Conservation (phyloP, 805 yeast genomes). For the Yamadazyma insecticola region DNA sequence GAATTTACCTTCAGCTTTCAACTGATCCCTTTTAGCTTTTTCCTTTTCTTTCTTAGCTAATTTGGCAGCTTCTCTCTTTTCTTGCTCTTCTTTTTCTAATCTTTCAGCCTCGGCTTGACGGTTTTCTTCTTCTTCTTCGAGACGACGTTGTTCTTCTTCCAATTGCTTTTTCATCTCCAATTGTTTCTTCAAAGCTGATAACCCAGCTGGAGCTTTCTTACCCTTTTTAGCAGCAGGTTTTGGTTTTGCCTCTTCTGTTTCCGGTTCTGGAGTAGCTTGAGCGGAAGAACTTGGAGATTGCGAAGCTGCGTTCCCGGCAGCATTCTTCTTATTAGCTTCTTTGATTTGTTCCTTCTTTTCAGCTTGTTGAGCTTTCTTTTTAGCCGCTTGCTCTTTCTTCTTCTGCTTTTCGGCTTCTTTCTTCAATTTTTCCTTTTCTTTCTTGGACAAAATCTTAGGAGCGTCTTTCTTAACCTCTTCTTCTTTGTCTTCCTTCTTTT, state of each 20-base stretch:
- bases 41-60: constrained; percentile 82
- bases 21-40: constrained; percentile 78
- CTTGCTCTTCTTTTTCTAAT: constrained; percentile 58
- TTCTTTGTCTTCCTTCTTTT: constrained; percentile 57
- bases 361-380: constrained; percentile 70
- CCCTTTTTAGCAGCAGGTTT: constrained; percentile 43
- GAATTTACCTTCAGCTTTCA: constrained; percentile 93
- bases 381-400: constrained; percentile 86
- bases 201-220: constrained; percentile 79
- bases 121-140: constrained; percentile 63
- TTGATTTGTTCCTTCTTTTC: constrained; percentile 55
- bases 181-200: constrained; percentile 88
- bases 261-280: constrained; percentile 31
- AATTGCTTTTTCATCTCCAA: constrained; percentile 81
- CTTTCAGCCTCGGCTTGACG: constrained; percentile 48
- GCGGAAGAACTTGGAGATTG: constrained; percentile 17
- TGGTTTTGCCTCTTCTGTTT: constrained; percentile 29
- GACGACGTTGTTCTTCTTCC: constrained; percentile 75
- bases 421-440: constrained; percentile 92
- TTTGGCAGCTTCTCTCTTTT: constrained; percentile 52
- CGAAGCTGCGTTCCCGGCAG: constrained; percentile 36
- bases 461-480: constrained; percentile 51
- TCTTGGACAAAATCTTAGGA: constrained; percentile 80
- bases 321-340: constrained; percentile 41
- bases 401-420: constrained; percentile 87